Conservation (phyloP, 2,329 filamentous ascomycete genomes). For the Parastagonospora avenae region DNA sequence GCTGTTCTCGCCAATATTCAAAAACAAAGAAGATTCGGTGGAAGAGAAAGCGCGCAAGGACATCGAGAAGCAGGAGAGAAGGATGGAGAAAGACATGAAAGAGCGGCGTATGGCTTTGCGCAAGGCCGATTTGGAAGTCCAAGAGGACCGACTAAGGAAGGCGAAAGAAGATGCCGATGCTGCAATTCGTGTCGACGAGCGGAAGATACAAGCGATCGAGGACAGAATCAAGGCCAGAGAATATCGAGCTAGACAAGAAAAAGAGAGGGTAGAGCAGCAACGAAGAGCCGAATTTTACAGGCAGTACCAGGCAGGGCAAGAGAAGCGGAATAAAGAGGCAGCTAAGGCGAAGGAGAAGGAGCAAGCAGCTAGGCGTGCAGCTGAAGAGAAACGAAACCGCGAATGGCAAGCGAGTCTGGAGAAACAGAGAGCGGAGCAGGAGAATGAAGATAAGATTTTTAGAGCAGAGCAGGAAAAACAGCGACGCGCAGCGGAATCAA, state of each 20-base stretch:
- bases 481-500: neutral
- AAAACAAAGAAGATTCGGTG: slow-evolving; percentile 33
- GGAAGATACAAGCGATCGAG: slow-evolving; percentile 6
- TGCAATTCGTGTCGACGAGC: slow-evolving; percentile 21
- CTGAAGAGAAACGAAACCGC: neutral
- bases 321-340: slow-evolving; percentile 1
- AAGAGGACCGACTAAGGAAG: slow-evolving; percentile 12
- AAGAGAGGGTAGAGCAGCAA: neutral
- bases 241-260: neutral
- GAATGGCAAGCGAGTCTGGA: neutral
- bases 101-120: too few species aligned
- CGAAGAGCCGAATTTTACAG: neutral
- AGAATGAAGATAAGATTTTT: slow-evolving; percentile 1
- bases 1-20: slow-evolving; percentile 34
- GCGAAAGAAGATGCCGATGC: slow-evolving; percentile 17
- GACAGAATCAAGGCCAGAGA: slow-evolving; percentile 2
- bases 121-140: slow-evolving; percentile 21
- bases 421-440: slow-evolving; percentile 2
- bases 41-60: slow-evolving; percentile 42
- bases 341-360: neutral
- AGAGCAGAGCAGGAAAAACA: neutral
- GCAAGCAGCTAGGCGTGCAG: neutral
- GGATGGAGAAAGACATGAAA: slow-evolving; percentile 41
- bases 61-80: slow-evolving; percentile 37
- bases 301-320: slow-evolving; percentile 1